Evolutionary conservation across 371 early-diverging fungal species (phyloP), one percentile per base, ranked within the genome.

Genomic region (Capillidium heterosporum): DNA sequence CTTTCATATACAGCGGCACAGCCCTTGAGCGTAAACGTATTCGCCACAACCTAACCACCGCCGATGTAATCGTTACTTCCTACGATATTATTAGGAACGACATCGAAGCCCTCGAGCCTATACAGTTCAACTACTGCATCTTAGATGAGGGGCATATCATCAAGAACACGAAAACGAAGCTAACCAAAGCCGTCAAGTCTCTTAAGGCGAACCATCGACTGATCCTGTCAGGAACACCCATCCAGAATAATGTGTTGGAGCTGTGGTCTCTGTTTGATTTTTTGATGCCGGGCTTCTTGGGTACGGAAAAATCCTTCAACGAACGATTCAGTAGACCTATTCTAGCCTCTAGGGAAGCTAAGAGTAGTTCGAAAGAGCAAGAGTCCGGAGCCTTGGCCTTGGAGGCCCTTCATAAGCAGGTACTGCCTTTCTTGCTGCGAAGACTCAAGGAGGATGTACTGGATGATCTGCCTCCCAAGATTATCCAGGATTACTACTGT

Each of bases 61-160:
- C 78, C 57, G 92, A 94, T 60, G 80, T 92, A 11, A 71, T 96
- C 3, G 87, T 97, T 63, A 87, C 84, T 74, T 92, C 93, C 2
- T 99, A 98, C 65, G 99, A 99, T 62, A 87, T 93, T 31, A 81
- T 95, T 58, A 84, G 98, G 55, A 91, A 91, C 62, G 97, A 98
- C 65, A 84, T 94, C 61, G 90, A 92, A 13, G 78, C 80, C 19
- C 69, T 98, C 49, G 60, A 64, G 1, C 60, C 66, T 29, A 68
- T 86, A 39, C 68, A 78, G 32, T 99, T 86, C 85, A 95, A 95
- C 70, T 99, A 95, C 66, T 88, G 94, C 61, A 83, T 98, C 57
- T 71, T 99, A 35, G 99, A 99, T 70, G 99, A 99, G 74, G 99
- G 99, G 0, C 99, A 99, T 67, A 80, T 95, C 35, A 96, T 99